phyloP scores from a whole-genome alignment of 768 basidiomycete species.

The Trametes coccinea region DNA sequence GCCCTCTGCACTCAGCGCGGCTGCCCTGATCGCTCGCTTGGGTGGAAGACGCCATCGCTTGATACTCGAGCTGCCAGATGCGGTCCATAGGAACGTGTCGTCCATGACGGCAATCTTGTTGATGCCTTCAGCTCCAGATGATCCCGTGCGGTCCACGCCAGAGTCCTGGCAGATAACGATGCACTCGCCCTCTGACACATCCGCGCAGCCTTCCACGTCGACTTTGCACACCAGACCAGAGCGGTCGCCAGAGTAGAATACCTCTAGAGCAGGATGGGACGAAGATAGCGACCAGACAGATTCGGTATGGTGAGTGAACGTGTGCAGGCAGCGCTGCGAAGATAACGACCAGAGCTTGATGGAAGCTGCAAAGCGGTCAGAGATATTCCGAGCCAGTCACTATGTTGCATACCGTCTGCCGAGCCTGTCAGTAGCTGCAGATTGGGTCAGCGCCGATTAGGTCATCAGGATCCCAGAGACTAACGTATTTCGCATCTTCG shows the following conservation, averaged over 20 bases:
- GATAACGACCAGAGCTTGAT: constrained; percentile 93
- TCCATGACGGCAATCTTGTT: constrained; percentile 83
- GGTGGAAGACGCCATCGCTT: constrained; percentile 78
- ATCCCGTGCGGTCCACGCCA: constrained; percentile 37
- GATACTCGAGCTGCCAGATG: constrained; percentile 78
- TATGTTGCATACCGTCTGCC: constrained; percentile 55
- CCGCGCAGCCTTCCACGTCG: constrained; percentile 82
- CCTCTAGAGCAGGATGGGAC: constrained; percentile 78
- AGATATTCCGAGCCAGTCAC: too few relatives aligned
- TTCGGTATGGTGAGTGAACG: constrained; percentile 93
- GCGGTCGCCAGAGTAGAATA: constrained; percentile 94
- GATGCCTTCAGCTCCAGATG: constrained; percentile 58
- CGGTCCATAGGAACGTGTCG: constrained; percentile 87
- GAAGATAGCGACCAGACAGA: constrained; percentile 94
- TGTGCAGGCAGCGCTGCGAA: constrained; percentile 89
- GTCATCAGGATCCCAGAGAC: constrained; percentile 31
- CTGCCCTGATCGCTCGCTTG: constrained; percentile 40
- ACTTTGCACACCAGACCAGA: constrained; percentile 88
- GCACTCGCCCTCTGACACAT: constrained; percentile 89
- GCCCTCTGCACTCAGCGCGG: constrained; percentile 22
- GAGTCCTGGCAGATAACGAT: constrained; percentile 74
- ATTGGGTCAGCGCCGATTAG: constrained; percentile 1
- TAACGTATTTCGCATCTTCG: constrained; percentile 87
- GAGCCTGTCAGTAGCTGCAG: constrained; percentile 78
- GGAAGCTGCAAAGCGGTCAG: constrained; percentile 48